Base-by-base conservation (phyloP, 2,329 filamentous ascomycete species). In the Microdochium bolleyi region DNA sequence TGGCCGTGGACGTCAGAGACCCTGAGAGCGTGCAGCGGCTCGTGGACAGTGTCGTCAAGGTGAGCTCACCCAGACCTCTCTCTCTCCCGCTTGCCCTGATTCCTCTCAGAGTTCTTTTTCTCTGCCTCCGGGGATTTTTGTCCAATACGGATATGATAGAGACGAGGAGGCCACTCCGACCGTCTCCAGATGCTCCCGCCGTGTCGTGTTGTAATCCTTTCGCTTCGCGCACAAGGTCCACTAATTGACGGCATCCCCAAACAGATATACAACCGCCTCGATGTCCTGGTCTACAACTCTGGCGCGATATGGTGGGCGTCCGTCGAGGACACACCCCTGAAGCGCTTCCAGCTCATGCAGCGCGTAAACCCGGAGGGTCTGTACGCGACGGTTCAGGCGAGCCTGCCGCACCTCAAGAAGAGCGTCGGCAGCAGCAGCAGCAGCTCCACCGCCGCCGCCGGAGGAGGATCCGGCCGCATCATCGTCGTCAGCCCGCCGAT, bases 261-360 rank as follows among this genome's bases (percentile, higher is more conserved):
- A 11, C 57, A 81, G 61, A 73, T 67, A 3, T 85, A 87, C 60
- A 76, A 77, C 46, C 79, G 78, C 22, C 72, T 95, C 3, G 88
- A 94, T 64, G 85, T 87, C 0, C 70, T 95, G 2, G 68, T 94
- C 49, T 95, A 95, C 73, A 95, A 94, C 66, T 84, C 85, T 0
- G 89, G 89, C 41, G 89, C 89, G 2, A 91, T 95, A 58, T 94
- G 86, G 85, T 92, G 89, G 88, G 80, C 85, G 0, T 79, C 85
- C 1, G 82, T 95, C 0, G 78, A 84, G 51, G 79, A 84, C 49
- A 92, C 88, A 0, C 85, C 87, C 0, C 72, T 87, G 57, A 87
- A 86, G 67, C 79, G 88, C n/a, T 92, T 89, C 70, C 82, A 84
- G 65, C 78, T 87, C 58, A 89, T 92, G 84, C 87, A 91, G 69